A percentile compares a stretch with the other conserved stretches of the same genome.
phyloP scores from a whole-genome alignment of 2,329 filamentous ascomycete genomes.

The Triangularia verruculosa region DNA sequence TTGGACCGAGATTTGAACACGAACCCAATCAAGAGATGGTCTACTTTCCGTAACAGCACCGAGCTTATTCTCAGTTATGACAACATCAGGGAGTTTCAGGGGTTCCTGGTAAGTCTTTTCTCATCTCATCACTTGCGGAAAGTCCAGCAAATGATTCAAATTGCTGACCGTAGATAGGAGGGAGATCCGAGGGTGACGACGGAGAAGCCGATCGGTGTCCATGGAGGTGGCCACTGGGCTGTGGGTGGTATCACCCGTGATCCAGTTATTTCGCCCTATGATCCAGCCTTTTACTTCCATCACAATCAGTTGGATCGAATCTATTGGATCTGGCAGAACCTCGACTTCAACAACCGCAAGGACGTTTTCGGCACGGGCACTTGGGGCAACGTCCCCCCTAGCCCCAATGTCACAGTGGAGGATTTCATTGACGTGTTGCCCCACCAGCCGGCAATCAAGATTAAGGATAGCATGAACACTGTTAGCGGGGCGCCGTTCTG shows the following conservation, averaged over 20 bases:
- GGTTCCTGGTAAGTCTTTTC: conserved; percentile 36
- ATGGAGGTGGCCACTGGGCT: conserved; percentile 37
- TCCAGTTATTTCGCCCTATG: conserved; percentile 22
- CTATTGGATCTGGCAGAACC: conserved; percentile 29
- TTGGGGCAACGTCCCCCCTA: conserved; percentile 40
- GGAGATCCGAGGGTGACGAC: neutral
- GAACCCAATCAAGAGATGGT: conserved; percentile 30
- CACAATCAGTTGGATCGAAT: conserved; percentile 26
- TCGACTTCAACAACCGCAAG: conserved; percentile 30
- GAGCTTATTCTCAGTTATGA: conserved; percentile 36
- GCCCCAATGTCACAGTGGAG: conserved; percentile 41
- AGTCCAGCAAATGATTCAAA: neutral
- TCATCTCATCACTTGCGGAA: too few relatives aligned
- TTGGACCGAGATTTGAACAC: conserved; percentile 41
- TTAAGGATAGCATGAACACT: conserved; percentile 39
- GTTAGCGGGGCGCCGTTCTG: conserved; percentile 41
- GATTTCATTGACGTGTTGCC: conserved; percentile 35
- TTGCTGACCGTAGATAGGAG: neutral
- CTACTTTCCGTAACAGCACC: conserved; percentile 34
- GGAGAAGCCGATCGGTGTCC: conserved; percentile 29
- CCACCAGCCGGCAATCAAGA: conserved; percentile 36
- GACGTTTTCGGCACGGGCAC: conserved; percentile 41
- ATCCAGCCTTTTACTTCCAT: conserved; percentile 26
- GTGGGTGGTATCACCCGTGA: conserved; percentile 31
- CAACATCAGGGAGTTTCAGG: conserved; percentile 40